Percentiles rank a stretch among this genome's conserved stretches.
These are phyloP conservation scores for Trichocladium antarcticum DNA, from an alignment of 495 filamentous ascomycete species.

Conservation along the genomic window DNA sequence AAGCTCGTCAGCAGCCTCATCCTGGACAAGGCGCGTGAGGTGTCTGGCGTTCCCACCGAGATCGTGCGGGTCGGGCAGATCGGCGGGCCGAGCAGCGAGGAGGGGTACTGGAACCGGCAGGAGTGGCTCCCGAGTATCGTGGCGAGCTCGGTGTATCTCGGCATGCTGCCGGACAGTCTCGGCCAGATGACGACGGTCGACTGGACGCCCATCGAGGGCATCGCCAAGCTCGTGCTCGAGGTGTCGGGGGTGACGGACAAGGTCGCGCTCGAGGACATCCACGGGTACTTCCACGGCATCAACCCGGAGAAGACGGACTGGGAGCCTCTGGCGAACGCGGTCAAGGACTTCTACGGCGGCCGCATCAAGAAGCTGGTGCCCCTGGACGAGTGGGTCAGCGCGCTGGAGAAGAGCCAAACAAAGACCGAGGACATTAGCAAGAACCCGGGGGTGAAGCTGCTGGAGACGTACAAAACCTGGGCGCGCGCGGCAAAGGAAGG, in stretches of 20 bases:
- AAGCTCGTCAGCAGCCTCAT: conserved; percentile 46
- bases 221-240: conserved; percentile 32
- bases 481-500: conserved; percentile 10
- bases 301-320: conserved; percentile 34
- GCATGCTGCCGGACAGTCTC: conserved; percentile 30
- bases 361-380: conserved; percentile 28
- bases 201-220: conserved; percentile 45
- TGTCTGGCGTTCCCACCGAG: conserved; percentile 31
- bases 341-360: conserved; percentile 30
- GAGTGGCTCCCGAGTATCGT: conserved; percentile 50
- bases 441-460: conserved; percentile 38
- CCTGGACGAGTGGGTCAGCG: conserved; percentile 33
- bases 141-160: conserved; percentile 33
- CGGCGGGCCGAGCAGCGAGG: conserved; percentile 36
- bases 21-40: conserved; percentile 32
- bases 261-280: conserved; percentile 19
- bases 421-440: conserved; percentile 21
- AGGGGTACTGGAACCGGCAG: conserved; percentile 42
- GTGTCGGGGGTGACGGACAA: conserved; percentile 23
- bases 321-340: conserved; percentile 22
- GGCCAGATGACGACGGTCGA: conserved; percentile 35
- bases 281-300: conserved; percentile 40
- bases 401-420: conserved; percentile 27
- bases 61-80: conserved; percentile 50
- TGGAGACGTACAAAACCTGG: conserved; percentile 33